phyloP scores from a whole-genome alignment of 306 rosid genomes.

The Carpinus fangiana region DNA sequence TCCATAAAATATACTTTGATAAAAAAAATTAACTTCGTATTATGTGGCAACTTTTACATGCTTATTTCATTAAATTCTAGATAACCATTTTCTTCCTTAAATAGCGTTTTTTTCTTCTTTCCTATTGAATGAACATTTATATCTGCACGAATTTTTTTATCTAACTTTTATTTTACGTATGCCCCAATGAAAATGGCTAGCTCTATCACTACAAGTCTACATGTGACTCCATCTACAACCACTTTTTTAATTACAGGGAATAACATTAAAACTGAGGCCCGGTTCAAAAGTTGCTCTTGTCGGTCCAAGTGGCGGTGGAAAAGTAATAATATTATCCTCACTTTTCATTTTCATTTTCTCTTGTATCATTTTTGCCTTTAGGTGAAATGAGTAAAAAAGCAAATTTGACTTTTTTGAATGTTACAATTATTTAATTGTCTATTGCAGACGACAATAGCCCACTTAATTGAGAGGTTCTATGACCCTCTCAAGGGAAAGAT shows the following conservation, averaged over 20 bases:
- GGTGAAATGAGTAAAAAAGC: background rate
- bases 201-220: background rate
- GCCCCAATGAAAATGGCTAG: no score
- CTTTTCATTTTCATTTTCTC: background rate
- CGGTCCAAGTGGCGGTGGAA: slow-evolving; percentile 94
- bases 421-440: slow-evolving; percentile 18
- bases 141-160: no score
- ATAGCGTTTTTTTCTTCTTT: no score
- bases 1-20: no score
- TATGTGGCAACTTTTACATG: no score
- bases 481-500: slow-evolving; percentile 78
- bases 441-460: slow-evolving; percentile 86
- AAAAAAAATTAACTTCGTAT: no score
- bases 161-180: no score
- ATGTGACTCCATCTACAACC: background rate
- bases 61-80: no score
- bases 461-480: slow-evolving; percentile 85
- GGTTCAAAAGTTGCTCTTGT: slow-evolving; percentile 87
- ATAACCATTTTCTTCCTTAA: no score
- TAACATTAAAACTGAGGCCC: slow-evolving; percentile 63
- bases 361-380: background rate
- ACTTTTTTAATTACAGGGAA: slow-evolving; percentile 51
- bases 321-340: slow-evolving; percentile 37
- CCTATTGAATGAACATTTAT: no score
- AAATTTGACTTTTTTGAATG: background rate